Percentiles rank a stretch among this genome's conserved stretches.
phyloP scores from a whole-genome alignment of 1,284 basidiomycete species.

The Cystobasidium sp. region DNA sequence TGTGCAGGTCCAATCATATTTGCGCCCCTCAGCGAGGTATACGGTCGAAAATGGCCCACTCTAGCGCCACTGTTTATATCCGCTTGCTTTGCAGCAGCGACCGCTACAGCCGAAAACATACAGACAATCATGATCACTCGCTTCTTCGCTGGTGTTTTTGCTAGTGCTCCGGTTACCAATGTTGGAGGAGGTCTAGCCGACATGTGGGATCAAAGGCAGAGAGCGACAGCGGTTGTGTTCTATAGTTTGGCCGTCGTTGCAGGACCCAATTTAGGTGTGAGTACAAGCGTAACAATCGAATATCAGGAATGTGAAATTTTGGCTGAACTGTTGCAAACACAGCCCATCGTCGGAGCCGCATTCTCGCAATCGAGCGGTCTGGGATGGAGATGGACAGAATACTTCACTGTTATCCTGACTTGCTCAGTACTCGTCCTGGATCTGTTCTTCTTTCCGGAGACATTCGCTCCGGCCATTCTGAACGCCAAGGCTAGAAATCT shows the following conservation, averaged over 20 bases:
- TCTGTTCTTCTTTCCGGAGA: conserved; percentile 62
- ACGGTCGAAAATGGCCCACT: conserved; percentile 60
- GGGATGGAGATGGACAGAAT: conserved; percentile 57
- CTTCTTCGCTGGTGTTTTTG: conserved; percentile 54
- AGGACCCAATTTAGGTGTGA: conserved; percentile 71
- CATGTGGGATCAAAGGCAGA: conserved; percentile 55
- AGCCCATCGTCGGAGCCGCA: conserved; percentile 64
- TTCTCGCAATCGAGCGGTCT: conserved; percentile 59
- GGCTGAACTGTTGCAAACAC: conserved; percentile 58
- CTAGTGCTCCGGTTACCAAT: conserved; percentile 52
- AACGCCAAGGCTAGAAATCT: conserved; percentile 56
- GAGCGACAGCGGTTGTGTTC: conserved; percentile 61
- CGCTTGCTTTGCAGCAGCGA: conserved; percentile 63
- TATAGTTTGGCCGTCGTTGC: conserved; percentile 69
- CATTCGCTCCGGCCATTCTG: conserved; percentile 56
- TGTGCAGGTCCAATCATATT: conserved; percentile 63
- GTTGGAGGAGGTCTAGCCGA: conserved; percentile 59
- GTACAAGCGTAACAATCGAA: conserved; percentile 55
- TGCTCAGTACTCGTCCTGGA: conserved; percentile 60
- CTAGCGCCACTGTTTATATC: conserved; percentile 67
- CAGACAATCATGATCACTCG: conserved; percentile 57
- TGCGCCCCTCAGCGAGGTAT: conserved; percentile 66
- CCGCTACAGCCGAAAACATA: conserved; percentile 68
- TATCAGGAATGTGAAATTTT: conserved; percentile 66
- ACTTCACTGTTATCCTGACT: conserved; percentile 53